A percentile compares a stretch with the other conserved stretches of the same genome.
These are phyloP conservation scores for Globisporangium apiculatum DNA, from an alignment of 352 stramenopile species.

Conservation along the genomic window DNA sequence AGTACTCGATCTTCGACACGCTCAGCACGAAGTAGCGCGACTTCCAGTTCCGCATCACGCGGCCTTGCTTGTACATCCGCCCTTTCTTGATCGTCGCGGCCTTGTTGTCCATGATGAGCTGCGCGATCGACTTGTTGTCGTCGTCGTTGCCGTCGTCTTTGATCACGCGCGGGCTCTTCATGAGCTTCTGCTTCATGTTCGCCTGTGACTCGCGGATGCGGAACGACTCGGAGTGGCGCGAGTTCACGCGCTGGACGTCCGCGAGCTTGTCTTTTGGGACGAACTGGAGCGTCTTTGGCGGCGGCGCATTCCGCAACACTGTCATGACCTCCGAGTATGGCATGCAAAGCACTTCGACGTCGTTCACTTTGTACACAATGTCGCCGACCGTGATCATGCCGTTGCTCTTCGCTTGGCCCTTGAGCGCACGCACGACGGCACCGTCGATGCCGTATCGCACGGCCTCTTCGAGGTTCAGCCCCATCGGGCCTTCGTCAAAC, in stretches of 20 bases:
- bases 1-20: slow-evolving; percentile 83
- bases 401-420: slow-evolving; percentile 77
- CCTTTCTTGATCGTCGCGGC: slow-evolving; percentile 85
- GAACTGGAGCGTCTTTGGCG: slow-evolving; percentile 77
- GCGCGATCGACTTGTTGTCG: slow-evolving; percentile 75
- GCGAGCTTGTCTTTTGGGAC: slow-evolving; percentile 81
- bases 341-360: slow-evolving; percentile 78
- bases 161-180: slow-evolving; percentile 62
- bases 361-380: slow-evolving; percentile 86
- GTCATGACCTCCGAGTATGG: slow-evolving; percentile 83
- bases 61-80: slow-evolving; percentile 82
- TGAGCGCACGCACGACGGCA: slow-evolving; percentile 71
- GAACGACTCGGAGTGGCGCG: slow-evolving; percentile 72
- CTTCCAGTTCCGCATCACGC: slow-evolving; percentile 82
- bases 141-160: slow-evolving; percentile 73
- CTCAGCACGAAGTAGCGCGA: slow-evolving; percentile 84
- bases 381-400: slow-evolving; percentile 79
- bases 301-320: slow-evolving; percentile 53
- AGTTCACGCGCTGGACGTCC: slow-evolving; percentile 80
- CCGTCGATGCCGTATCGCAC: slow-evolving; percentile 78
- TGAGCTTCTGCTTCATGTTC: slow-evolving; percentile 58
- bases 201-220: slow-evolving; percentile 53
- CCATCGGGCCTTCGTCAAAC: slow-evolving; percentile 82
- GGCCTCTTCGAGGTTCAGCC: slow-evolving; percentile 79
- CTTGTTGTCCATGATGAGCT: slow-evolving; percentile 81